These are phyloP conservation scores for Lactifluus echinatus DNA, from an alignment of 768 basidiomycete species.

Conservation along the genomic window DNA sequence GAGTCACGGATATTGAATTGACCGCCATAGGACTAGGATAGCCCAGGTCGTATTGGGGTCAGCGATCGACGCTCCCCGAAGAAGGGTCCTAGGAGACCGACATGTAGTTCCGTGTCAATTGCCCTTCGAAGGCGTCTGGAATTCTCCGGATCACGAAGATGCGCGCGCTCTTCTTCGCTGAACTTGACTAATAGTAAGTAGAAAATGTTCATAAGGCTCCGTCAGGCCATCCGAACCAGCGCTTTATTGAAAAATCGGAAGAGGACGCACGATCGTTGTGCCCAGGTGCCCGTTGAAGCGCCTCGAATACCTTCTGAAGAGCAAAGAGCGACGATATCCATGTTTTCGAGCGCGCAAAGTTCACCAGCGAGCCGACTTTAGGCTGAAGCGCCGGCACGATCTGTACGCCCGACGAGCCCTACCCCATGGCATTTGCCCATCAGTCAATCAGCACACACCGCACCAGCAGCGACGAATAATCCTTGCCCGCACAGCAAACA, in stretches of 20 bases:
- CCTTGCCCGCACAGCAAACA: too few relatives aligned
- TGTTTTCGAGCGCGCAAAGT: constrained; percentile 52
- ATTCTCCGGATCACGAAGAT: constrained; percentile 39
- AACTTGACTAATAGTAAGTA: too few relatives aligned
- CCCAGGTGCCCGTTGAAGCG: constrained; percentile 30
- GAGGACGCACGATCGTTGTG: constrained; percentile 36
- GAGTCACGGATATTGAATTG: constrained; percentile 35
- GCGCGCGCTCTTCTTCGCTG: constrained; percentile 10
- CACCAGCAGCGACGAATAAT: too few relatives aligned
- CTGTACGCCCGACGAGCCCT: constrained; percentile 59
- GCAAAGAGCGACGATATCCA: constrained; percentile 46
- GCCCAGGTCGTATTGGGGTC: neutral
- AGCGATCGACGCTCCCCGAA: neutral
- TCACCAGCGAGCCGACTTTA: constrained; percentile 38
- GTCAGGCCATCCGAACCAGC: neutral
- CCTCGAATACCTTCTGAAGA: constrained; percentile 31
- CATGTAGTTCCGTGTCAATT: constrained; percentile 33
- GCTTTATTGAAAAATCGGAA: too few relatives aligned
- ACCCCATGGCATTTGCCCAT: neutral
- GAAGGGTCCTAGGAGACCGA: neutral
- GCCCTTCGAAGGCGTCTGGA: constrained; percentile 42
- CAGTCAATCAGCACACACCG: too few relatives aligned
- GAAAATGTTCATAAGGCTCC: too few relatives aligned
- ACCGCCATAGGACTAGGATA: neutral
- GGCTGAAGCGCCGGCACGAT: constrained; percentile 51